Evolutionary conservation across 176 grass and related monocot genomes (phyloP), one percentile per base, ranked within the genome.

Genomic region (Oryza glaberrima): DNA sequence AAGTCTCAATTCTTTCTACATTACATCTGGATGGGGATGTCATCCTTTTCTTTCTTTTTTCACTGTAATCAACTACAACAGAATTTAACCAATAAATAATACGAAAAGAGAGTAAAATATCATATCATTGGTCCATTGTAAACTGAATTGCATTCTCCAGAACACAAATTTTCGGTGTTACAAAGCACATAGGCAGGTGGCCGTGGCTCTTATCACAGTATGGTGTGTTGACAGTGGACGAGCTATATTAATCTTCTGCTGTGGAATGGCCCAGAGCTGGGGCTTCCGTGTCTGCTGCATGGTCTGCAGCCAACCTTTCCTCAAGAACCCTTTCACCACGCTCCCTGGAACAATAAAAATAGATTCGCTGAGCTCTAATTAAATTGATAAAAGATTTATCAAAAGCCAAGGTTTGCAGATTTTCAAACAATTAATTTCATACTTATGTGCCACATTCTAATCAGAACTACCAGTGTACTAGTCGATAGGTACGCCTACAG

Each of bases 311-410:
- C 88, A 96, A 56, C 83, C 94, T 91, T 90, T 96, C 83, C 72
- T 99, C 97, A 2, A 99, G 91, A 66, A 92, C 96, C 93, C 90
- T 95, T 89, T 95, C 93, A 3, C 91, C 96, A 22, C 88, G 88
- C 49, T 99, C 97, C 84, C 97, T 99, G 76, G 9, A 86, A 60
- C 11, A 32, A 22, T 66, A 36, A 63, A 11, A 69, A 14, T 76
- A 23, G n/a, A 43, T 45, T 3, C 8, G 4, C 16, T 79, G n/a
- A 75, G 61, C 30, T 83, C 25, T 48, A 34, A 61, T 35, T 60
- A 19, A 61, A 80, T 15, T 11, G 15, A 46, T 34, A 25, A 14
- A 40, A 88, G 52, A 3, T 14, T 26, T 52, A 48, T 44, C 11
- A 61, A 60, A 70, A 25, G 34, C n/a, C 1, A 14, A 66, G 15